Base-by-base conservation (phyloP, 2,329 filamentous ascomycete species). In the Pseudocercospora fuligena region DNA sequence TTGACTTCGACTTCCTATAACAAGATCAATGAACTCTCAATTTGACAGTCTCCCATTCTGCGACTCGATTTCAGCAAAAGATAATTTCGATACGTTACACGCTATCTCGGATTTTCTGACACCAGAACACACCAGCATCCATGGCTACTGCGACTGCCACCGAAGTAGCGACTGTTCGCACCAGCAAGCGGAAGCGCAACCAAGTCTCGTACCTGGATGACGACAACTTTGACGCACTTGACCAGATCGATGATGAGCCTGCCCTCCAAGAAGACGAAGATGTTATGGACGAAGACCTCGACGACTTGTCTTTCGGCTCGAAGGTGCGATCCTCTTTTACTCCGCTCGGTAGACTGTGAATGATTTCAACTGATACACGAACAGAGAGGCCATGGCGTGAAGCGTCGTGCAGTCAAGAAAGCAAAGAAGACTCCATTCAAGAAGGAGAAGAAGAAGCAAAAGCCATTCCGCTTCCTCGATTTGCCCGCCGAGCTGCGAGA, bases 111-210 rank as follows among this genome's bases (percentile, higher is more conserved):
- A 47, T 5, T n/a, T 9, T 29, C 5, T 16, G 12, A 23, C 25
- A 19, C 4, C 51, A 56, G 31, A 33, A 33, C 31, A 51, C 47
- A 23, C 6, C 11, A 14, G 2, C 21, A 5, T 14, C 25, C 56
- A 58, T 58, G 56, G 56, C 56, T 2, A 33, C 33, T n/a, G 31
- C 49, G 43, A 51, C 29, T 29, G 11, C 36, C 19, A 3, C 53
- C 29, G 43, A 47, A 27, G 23, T 51, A 23, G 19, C 36, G n/a
- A 33, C 64, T n/a, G 16, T 57, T 21, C 64, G 63, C 19, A 62
- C 58, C 53, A 66, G 69, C 60, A 76, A 74, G 69, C 75, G 75
- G 61, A 76, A 76, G 73, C 68, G 75, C 58, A 63, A 69, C 19
- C 66, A 65, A 9, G 65, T 76, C 14, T 74, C 70, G 5, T 76